phyloP scores from a whole-genome alignment of 257 asterid species.

The Nicotiana tabacum region DNA sequence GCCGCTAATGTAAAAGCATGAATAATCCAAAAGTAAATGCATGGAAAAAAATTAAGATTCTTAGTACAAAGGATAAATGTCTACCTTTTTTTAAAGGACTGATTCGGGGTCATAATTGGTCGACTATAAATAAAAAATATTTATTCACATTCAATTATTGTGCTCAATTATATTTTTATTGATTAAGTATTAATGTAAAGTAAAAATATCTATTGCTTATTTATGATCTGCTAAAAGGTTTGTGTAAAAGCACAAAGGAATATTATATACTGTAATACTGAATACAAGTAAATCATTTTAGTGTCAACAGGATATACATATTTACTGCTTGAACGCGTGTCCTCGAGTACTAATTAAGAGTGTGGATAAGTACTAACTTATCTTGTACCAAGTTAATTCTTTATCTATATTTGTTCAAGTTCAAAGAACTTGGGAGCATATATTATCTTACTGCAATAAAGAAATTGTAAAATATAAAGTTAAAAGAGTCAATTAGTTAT shows the following conservation, averaged over 20 bases:
- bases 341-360: too few relatives aligned
- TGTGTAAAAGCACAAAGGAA: background rate
- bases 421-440: background rate
- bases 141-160: background rate
- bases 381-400: background rate
- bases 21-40: too few relatives aligned
- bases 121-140: too few relatives aligned
- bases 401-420: background rate
- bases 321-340: too few relatives aligned
- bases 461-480: background rate
- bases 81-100: background rate
- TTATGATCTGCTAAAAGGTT: background rate
- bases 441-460: background rate
- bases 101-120: background rate
- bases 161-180: background rate
- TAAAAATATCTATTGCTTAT: too few relatives aligned
- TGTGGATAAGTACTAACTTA: background rate
- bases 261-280: too few relatives aligned
- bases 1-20: too few relatives aligned
- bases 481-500: too few relatives aligned
- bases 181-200: background rate
- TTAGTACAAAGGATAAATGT: too few relatives aligned
- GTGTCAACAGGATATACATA: background rate
- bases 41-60: too few relatives aligned
- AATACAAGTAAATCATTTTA: background rate